Evolutionary conservation across 768 basidiomycete species (phyloP), one percentile per base, ranked within the genome.

Genomic region (Neoboletus magnificus): DNA sequence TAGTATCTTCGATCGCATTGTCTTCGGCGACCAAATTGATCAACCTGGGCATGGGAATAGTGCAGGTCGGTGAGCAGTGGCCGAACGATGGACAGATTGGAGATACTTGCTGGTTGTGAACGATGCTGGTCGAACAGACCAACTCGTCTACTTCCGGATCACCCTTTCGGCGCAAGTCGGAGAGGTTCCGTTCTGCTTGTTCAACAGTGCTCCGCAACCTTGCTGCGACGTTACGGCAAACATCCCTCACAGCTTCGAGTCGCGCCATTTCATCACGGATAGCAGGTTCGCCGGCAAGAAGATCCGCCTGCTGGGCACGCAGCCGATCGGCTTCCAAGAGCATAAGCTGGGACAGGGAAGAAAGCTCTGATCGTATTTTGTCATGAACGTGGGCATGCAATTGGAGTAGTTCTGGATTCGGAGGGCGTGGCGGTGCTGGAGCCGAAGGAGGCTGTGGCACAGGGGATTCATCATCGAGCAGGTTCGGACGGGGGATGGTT

Each of bases 11-110:
- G 67, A 98, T 94, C 1, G 96, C 93, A 65, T 93, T 94, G 72
- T 98, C 97, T 71, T 99, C 97, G n/a, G 97, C 95, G n/a, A 98
- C 88, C 29, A 98, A 80, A 68, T 98, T 91, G 62, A 98, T 86
- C 23, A 99, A 77, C 74, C 96, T 98, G 67, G 47, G 32, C 43
- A 54, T 42, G 20, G 40, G 25, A 27, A 23, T n/a, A 13, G n/a
- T 13, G 6, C 18, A 54, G 20, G 40, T 25, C 52, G 48, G 60
- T 69, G 37, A 72, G 69, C 39, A 27, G 20, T 37, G 23, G n/a
- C 45, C 41, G 46, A 10, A 33, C 15, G 20, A 48, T 10, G 48
- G 10, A 20, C 5, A 27, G 20, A 33, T 32, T 44, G 25, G 4
- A 23, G 48, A 58, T 18, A 62, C 64, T 59, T 54, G 97, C 97